Percentiles rank a stretch among this genome's conserved stretches.
phyloP scores from a whole-genome alignment of 768 basidiomycete species.

The Mrakia gelida region DNA sequence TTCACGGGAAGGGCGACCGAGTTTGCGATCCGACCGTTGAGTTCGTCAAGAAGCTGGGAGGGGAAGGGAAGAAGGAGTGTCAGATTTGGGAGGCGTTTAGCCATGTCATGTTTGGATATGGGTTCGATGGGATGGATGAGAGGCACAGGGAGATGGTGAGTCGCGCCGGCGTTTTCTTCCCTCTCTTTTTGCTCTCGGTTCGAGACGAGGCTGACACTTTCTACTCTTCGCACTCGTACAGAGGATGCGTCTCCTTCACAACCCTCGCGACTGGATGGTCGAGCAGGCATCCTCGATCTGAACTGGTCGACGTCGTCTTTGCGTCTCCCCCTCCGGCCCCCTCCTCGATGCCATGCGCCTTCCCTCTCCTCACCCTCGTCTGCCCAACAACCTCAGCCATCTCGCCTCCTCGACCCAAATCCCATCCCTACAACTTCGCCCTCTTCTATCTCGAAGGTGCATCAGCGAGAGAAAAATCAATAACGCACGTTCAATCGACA shows the following conservation, averaged over 20 bases:
- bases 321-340: background rate
- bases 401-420: background rate
- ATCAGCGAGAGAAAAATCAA: background rate
- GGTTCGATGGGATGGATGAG: conserved; percentile 7
- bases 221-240: background rate
- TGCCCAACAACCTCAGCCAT: too few relatives aligned
- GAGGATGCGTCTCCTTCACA: conserved; percentile 5
- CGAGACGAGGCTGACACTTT: background rate
- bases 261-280: conserved; percentile 20
- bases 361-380: background rate
- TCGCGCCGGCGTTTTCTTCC: background rate
- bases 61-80: conserved; percentile 42
- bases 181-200: too few relatives aligned
- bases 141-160: conserved; percentile 19
- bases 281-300: background rate
- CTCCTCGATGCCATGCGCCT: background rate
- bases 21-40: conserved; percentile 40
- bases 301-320: background rate
- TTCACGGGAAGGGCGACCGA: conserved; percentile 46
- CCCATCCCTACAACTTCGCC: background rate
- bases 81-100: conserved; percentile 48
- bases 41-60: conserved; percentile 39
- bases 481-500: background rate
- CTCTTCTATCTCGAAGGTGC: background rate
- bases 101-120: conserved; percentile 37